Percentiles rank a stretch among this genome's conserved stretches.
Evolutionary conservation across 75 land plant genomes (phyloP).

Genomic region (Pinus albicaulis): DNA sequence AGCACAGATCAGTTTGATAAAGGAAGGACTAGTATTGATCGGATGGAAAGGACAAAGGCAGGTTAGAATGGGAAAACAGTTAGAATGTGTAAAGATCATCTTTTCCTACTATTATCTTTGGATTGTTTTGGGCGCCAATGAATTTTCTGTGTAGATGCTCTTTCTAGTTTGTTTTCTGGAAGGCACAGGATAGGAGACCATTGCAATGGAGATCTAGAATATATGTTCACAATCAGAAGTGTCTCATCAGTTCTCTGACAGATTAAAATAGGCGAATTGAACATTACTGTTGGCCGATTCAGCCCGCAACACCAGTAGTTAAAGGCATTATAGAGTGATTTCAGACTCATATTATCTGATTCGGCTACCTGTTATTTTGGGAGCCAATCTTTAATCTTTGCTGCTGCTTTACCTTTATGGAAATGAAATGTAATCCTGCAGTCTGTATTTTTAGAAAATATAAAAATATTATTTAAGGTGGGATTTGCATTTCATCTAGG

Average conservation of each 20-base stretch:
- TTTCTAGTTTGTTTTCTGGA: conserved; percentile 5
- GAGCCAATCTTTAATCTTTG: neutral
- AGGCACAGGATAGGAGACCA: neutral
- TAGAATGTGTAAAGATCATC: conserved; percentile 6
- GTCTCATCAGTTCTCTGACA: neutral
- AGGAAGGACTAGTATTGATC: conserved; percentile 60
- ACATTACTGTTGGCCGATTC: conserved; percentile 1
- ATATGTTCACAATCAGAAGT: conserved; percentile 7
- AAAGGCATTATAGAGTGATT: neutral
- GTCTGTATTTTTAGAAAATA: conserved; percentile 3
- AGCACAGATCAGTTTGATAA: conserved; percentile 57
- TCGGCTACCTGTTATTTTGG: conserved; percentile 4
- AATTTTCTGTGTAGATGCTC: conserved; percentile 4
- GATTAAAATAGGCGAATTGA: conserved; percentile 8
- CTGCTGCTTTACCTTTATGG: conserved; percentile 4
- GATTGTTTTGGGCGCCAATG: neutral
- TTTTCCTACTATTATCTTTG: conserved; percentile 5
- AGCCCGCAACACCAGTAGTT: conserved; percentile 3
- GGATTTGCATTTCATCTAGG: conserved; percentile 5
- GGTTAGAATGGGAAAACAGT: conserved; percentile 16
- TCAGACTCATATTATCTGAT: neutral
- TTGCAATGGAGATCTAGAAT: neutral
- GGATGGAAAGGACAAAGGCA: conserved; percentile 51
- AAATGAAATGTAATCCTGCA: neutral
- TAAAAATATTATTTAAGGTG: neutral